Percentiles rank a stretch among this genome's conserved stretches.
Evolutionary conservation across 306 rosid species (phyloP).

Genomic region (Prosopis cineraria): DNA sequence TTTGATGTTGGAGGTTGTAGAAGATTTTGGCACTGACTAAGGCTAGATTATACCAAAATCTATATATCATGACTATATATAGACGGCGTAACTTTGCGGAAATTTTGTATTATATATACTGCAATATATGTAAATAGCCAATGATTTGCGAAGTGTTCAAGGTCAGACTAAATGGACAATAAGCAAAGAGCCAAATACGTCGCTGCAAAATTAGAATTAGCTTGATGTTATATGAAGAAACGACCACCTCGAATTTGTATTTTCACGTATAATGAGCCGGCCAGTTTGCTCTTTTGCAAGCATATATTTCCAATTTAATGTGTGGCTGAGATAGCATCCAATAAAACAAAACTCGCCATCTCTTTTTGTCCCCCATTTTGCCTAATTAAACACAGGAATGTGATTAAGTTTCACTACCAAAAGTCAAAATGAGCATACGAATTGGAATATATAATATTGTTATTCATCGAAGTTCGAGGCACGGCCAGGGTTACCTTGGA

Average conservation of each 20-base stretch:
- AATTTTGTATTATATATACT: too few relatives aligned
- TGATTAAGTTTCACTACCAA: not conserved
- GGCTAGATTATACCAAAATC: too few relatives aligned
- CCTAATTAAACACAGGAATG: not conserved
- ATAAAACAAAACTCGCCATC: not conserved
- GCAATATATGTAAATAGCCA: not conserved
- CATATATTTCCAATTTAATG: constrained; percentile 8
- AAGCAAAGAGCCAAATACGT: not conserved
- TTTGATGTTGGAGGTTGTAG: not conserved
- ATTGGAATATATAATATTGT: not conserved
- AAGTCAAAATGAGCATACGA: not conserved
- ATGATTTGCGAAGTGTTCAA: not conserved
- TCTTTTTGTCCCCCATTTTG: too few relatives aligned
- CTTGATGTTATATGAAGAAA: too few relatives aligned
- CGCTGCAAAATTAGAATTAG: not conserved
- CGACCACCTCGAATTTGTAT: not conserved
- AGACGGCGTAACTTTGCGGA: too few relatives aligned
- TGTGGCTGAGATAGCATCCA: not conserved
- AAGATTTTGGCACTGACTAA: not conserved
- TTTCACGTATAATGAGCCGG: not conserved
- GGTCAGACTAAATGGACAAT: not conserved
- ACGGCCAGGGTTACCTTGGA: constrained; percentile 37
- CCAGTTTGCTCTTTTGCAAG: not conserved
- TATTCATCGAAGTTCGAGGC: not conserved
- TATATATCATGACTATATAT: too few relatives aligned